A percentile compares a stretch with the other conserved stretches of the same genome.
phyloP scores from a whole-genome alignment of 2,329 filamentous ascomycete species.

The Colletotrichum tanaceti region DNA sequence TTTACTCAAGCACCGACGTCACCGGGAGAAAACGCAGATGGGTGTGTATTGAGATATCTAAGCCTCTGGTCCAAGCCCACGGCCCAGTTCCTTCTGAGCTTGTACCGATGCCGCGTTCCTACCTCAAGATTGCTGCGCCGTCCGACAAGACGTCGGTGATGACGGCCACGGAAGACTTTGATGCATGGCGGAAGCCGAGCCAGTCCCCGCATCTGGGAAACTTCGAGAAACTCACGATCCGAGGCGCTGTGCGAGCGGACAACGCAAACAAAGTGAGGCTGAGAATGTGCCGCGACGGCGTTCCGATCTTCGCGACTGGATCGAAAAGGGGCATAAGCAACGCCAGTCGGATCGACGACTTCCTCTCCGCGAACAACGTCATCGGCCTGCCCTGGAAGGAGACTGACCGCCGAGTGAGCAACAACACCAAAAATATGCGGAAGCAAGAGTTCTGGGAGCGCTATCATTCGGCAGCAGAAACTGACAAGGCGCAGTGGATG shows the following conservation, averaged over 20 bases:
- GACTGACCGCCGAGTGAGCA: slow-evolving; percentile 12
- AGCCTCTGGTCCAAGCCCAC: slow-evolving; percentile 11
- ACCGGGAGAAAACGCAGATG: slow-evolving; percentile 26
- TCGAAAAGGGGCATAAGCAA: slow-evolving; percentile 16
- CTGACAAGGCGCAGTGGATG: slow-evolving; percentile 30
- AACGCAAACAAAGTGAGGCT: slow-evolving; percentile 14
- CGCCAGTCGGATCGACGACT: slow-evolving; percentile 19
- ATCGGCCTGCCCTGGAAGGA: slow-evolving; percentile 24
- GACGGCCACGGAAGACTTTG: not conserved
- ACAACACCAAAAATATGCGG: not conserved
- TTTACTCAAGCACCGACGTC: slow-evolving; percentile 15
- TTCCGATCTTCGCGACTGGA: slow-evolving; percentile 27
- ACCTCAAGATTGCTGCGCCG: slow-evolving; percentile 34
- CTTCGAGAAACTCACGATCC: not conserved
- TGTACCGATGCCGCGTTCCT: slow-evolving; percentile 27
- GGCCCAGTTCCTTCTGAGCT: slow-evolving; percentile 31
- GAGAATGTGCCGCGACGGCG: slow-evolving; percentile 29
- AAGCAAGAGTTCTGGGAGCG: slow-evolving; percentile 35
- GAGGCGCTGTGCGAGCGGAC: not conserved
- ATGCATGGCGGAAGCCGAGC: not conserved
- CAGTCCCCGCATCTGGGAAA: not conserved
- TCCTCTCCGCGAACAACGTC: slow-evolving; percentile 23
- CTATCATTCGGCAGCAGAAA: slow-evolving; percentile 3
- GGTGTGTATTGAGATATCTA: slow-evolving; percentile 29
- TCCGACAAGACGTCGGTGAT: slow-evolving; percentile 19